Evolutionary conservation across 1,139 yeast genomes (phyloP).

Genomic region (Geotrichum fermentans): DNA sequence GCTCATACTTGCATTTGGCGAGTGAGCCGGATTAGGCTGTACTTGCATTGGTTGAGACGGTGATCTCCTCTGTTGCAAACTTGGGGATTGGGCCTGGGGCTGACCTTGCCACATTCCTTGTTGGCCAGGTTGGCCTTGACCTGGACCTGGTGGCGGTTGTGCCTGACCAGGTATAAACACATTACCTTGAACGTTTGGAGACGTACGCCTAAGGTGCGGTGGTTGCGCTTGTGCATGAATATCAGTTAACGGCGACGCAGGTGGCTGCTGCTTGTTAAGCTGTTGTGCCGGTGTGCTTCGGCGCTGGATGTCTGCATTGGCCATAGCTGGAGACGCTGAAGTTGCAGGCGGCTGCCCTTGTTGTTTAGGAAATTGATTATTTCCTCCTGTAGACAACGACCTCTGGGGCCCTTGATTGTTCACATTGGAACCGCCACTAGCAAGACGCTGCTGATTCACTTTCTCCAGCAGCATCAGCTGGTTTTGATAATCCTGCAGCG

Average conservation of each 20-base stretch:
- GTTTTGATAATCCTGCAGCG: slow-evolving; percentile 68
- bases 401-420: slow-evolving; percentile 20
- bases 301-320: slow-evolving; percentile 23
- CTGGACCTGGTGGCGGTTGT: slow-evolving; percentile 3
- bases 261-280: slow-evolving; percentile 32
- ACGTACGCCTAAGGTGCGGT: slow-evolving; percentile 8
- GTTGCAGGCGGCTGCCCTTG: slow-evolving; percentile 17
- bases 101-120: slow-evolving; percentile 21
- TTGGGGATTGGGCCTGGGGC: slow-evolving; percentile 23
- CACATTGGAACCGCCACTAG: slow-evolving; percentile 40
- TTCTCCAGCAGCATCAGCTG: slow-evolving; percentile 67
- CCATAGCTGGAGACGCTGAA: slow-evolving; percentile 25
- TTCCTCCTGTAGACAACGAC: slow-evolving; percentile 13
- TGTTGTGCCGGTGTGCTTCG: slow-evolving; percentile 31
- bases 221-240: slow-evolving; percentile 19
- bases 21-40: slow-evolving; percentile 22
- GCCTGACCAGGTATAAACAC: slow-evolving; percentile 11
- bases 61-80: slow-evolving; percentile 23
- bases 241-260: slow-evolving; percentile 32
- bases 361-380: slow-evolving; percentile 18
- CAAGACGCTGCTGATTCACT: slow-evolving; percentile 55
- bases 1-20: slow-evolving; percentile 22
- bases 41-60: slow-evolving; percentile 21
- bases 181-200: slow-evolving; percentile 20
- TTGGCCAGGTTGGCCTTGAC: too few species aligned